phyloP scores from a whole-genome alignment of 352 stramenopile species.

The Phytophthora citrophthora region DNA sequence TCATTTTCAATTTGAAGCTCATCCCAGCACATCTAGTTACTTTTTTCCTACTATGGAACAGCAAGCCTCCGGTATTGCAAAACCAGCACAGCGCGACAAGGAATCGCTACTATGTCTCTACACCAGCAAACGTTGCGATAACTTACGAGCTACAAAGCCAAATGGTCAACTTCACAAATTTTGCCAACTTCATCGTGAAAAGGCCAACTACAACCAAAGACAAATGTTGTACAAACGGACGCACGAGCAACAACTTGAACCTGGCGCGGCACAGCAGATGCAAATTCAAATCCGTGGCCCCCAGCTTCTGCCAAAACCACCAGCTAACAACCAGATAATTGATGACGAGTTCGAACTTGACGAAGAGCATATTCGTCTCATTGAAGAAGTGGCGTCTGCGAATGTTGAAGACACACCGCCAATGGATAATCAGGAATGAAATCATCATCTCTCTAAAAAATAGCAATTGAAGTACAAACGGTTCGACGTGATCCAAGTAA shows the following conservation, averaged over 20 bases:
- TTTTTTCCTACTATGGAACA: constrained; percentile 8
- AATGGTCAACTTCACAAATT: constrained; percentile 45
- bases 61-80: background rate
- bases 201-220: constrained; percentile 37
- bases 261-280: background rate
- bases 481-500: too few relatives aligned
- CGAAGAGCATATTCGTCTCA: constrained; percentile 23
- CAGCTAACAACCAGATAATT: constrained; percentile 1
- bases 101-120: constrained; percentile 32
- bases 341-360: constrained; percentile 19
- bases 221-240: constrained; percentile 16
- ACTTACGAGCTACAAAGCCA: constrained; percentile 43
- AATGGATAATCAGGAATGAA: constrained; percentile 5
- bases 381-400: constrained; percentile 20
- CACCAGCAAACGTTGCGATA: constrained; percentile 47
- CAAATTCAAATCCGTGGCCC: background rate
- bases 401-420: background rate
- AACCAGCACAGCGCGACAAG: background rate
- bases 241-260: background rate
- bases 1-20: constrained; percentile 18
- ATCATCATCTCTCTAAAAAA: too few relatives aligned
- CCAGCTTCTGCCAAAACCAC: constrained; percentile 3
- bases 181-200: constrained; percentile 22
- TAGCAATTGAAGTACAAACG: too few relatives aligned
- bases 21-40: background rate